These are phyloP conservation scores for Ploettnerulaceae sp. DNA, from an alignment of 2,329 filamentous ascomycete genomes.

Conservation along the genomic window DNA sequence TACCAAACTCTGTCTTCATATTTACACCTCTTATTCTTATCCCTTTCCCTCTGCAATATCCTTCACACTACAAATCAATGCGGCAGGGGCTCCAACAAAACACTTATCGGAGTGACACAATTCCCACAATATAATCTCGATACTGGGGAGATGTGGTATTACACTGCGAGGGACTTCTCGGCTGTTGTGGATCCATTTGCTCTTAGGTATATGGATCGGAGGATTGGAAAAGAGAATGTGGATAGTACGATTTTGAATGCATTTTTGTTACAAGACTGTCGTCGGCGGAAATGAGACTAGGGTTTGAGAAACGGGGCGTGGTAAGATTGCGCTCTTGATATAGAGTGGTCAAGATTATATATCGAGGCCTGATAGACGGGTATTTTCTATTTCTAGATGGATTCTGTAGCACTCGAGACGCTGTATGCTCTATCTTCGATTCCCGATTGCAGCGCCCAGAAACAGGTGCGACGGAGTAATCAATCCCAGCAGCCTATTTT, in stretches of 20 bases:
- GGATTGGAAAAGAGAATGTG: neutral
- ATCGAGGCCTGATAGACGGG: too few relatives aligned
- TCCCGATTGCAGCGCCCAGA: too few relatives aligned
- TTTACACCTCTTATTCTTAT: neutral
- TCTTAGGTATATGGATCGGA: neutral
- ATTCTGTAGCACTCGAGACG: too few relatives aligned
- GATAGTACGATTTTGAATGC: neutral
- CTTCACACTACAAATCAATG: neutral
- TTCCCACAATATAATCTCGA: slow-evolving; percentile 5
- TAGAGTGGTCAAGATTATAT: too few relatives aligned
- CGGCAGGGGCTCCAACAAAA: neutral
- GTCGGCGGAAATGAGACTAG: too few relatives aligned
- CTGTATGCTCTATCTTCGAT: too few relatives aligned
- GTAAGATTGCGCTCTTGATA: too few relatives aligned
- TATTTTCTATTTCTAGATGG: too few relatives aligned
- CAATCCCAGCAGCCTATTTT: too few relatives aligned
- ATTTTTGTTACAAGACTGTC: too few relatives aligned
- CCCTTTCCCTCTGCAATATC: neutral
- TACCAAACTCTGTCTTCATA: neutral
- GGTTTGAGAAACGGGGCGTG: too few relatives aligned
- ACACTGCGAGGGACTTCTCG: neutral
- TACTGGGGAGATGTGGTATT: neutral
- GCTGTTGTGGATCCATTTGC: slow-evolving; percentile 4
- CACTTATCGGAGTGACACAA: neutral
- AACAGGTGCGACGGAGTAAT: too few relatives aligned